A percentile compares a stretch with the other conserved stretches of the same genome.
Conservation (phyloP, 2,329 filamentous ascomycete species). For the Aureobasidium subglaciale region DNA sequence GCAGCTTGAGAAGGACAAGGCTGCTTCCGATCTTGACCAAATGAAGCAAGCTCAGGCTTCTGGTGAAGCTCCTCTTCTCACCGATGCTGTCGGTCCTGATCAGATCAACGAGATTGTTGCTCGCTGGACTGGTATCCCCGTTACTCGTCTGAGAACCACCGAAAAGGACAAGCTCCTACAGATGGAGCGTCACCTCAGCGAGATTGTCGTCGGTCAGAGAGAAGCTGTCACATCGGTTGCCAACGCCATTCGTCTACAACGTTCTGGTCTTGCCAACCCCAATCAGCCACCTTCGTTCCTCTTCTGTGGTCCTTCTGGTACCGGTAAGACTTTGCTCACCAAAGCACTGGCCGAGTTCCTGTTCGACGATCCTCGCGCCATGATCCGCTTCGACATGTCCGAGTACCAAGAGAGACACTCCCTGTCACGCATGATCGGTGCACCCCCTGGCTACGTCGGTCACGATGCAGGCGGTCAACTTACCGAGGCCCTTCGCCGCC, state of each 20-base stretch:
- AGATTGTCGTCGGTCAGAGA: constrained; percentile 85
- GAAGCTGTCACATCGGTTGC: constrained; percentile 90
- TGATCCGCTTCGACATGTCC: constrained; percentile 99
- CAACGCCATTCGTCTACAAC: constrained; percentile 90
- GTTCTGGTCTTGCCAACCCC: constrained; percentile 88
- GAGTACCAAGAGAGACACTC: constrained; percentile 98
- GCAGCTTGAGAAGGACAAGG: constrained; percentile 71
- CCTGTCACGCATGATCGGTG: constrained; percentile 94
- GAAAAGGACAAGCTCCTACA: constrained; percentile 98
- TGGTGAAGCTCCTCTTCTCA: constrained; percentile 62
- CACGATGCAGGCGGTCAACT: constrained; percentile 94
- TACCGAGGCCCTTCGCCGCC: constrained; percentile 86
- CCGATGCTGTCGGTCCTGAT: constrained; percentile 89
- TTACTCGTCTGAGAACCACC: constrained; percentile 85
- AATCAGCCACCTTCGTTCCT: constrained; percentile 97
- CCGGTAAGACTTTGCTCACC: constrained; percentile 93
- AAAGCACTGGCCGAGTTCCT: constrained; percentile 97
- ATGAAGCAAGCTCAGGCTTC: constrained; percentile 48
- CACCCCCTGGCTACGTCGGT: constrained; percentile 92
- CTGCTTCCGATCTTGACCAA: constrained; percentile 71
- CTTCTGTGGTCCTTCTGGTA: constrained; percentile 97
- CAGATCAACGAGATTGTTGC: constrained; percentile 99
- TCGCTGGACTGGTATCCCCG: constrained; percentile 96
- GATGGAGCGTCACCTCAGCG: constrained; percentile 82
- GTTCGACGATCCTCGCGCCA: constrained; percentile 92